Evolutionary conservation across 1,139 yeast species (phyloP), one percentile per base, ranked within the genome.

Genomic region (Yamadazyma friedrichii): DNA sequence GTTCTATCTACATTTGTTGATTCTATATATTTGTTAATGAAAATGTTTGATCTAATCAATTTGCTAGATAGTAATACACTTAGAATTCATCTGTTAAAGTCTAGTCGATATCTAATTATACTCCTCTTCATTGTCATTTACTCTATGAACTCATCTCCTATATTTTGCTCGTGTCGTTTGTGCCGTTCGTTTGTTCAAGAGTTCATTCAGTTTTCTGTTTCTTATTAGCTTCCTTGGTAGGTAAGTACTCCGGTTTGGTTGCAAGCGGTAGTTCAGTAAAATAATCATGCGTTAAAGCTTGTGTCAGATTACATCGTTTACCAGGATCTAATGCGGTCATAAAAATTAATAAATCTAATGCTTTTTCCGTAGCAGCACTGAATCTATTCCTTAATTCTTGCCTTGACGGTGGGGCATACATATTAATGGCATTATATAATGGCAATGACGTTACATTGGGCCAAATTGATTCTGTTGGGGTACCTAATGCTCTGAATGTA

Each of bases 401-500:
- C 49, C 88, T 73, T 0, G 93, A 76, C 0, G 98, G 98, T 6
- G 83, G 83, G 9, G 97, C 96, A 56, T 87, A 88, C 30, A 83
- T 75, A 35, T 78, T 76, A 46, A 86, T 65, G 10, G 86, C 78
- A 52, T 83, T 81, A 58, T 88, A 93, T 30, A 81, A 70, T 0
- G 96, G 94, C 41, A 93, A 71, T 44, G 79, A 73, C 1, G 91
- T 78, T 1, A 93, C 94, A 38, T 89, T 88, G 0, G 96, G 95
- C 99, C 99, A 93, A 2, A 72, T 81, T 34, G 76, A 82, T 52
- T 91, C 96, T 0, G 95, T 87, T 2, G 99, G 98, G 0, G 98
- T 89, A 0, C 99, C 99, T 48, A 91, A 67, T 0, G 98, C 98
- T 53, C 89, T 78, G 58, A 93, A 91, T 0, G 98, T 93, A 10